Conservation (phyloP, 345 rosid species). For the Psidium friedrichsthalianum region DNA sequence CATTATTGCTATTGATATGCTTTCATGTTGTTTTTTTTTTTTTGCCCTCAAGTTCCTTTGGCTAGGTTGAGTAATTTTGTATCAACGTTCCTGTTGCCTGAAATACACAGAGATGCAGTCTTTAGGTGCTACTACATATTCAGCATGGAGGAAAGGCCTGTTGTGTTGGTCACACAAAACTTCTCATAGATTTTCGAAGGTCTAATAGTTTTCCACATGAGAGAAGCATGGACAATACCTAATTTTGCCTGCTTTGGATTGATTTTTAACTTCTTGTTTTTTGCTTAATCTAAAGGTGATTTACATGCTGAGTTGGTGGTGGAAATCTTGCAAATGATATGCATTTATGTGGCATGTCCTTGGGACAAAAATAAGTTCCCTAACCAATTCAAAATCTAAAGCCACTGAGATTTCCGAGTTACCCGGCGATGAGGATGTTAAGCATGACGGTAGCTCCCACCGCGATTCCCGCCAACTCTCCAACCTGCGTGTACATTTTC, state of each 20-base stretch:
- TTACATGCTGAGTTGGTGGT: neutral
- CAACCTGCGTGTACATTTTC: conserved; percentile 33
- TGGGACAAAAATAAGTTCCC: neutral
- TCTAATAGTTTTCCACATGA: neutral
- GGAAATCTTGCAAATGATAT: neutral
- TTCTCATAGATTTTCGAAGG: neutral
- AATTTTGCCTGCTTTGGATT: neutral
- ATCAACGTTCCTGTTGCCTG: neutral
- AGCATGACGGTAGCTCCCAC: conserved; percentile 95
- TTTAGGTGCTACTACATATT: neutral
- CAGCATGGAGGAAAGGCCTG: neutral
- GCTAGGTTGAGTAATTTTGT: neutral
- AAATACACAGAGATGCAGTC: neutral
- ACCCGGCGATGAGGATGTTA: conserved; percentile 87
- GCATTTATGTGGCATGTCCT: neutral
- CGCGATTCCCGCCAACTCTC: conserved; percentile 85
- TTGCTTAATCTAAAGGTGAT: neutral
- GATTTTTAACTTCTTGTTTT: neutral
- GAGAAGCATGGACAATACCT: neutral
- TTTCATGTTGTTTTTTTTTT: neutral
- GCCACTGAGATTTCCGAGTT: neutral
- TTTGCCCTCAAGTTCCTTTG: neutral
- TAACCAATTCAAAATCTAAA: neutral
- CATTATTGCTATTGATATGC: neutral
- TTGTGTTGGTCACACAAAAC: neutral